Evolutionary conservation across 106 monocot genomes (phyloP).

Genomic region (Allium sativum): DNA sequence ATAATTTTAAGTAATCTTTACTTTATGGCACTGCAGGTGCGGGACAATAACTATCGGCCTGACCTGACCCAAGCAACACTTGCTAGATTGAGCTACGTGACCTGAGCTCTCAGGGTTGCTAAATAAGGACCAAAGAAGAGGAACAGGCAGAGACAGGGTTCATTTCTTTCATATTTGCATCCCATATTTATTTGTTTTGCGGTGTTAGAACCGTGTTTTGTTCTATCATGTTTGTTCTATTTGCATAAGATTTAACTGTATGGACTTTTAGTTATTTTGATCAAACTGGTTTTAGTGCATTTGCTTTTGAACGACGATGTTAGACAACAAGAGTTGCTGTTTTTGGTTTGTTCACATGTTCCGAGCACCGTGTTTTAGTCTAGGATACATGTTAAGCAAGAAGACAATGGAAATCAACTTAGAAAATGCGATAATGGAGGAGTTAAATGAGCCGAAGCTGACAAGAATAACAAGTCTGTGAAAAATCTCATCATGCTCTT

Average conservation of each 20-base stretch:
- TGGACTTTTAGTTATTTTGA: no score
- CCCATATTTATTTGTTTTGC: no score
- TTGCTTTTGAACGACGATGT: no score
- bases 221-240: no score
- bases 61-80: constrained; percentile 66
- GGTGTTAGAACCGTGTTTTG: no score
- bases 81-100: constrained; percentile 47
- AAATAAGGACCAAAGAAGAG: constrained; percentile 80
- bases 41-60: constrained; percentile 60
- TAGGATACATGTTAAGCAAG: background rate
- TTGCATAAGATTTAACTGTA: no score
- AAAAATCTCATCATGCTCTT: background rate
- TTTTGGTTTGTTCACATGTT: no score
- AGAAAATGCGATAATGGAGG: background rate
- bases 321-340: no score
- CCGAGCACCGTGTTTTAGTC: no score
- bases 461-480: background rate
- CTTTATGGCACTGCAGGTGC: constrained; percentile 26
- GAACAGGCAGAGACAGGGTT: constrained; percentile 38
- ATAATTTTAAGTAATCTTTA: no score
- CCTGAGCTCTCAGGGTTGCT: constrained; percentile 54
- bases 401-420: background rate
- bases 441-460: background rate
- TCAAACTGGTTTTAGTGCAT: no score
- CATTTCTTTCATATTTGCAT: constrained; percentile 3